Base-by-base conservation (phyloP, 768 basidiomycete species). In the Tylopilus plumbeoviolaceoides region DNA sequence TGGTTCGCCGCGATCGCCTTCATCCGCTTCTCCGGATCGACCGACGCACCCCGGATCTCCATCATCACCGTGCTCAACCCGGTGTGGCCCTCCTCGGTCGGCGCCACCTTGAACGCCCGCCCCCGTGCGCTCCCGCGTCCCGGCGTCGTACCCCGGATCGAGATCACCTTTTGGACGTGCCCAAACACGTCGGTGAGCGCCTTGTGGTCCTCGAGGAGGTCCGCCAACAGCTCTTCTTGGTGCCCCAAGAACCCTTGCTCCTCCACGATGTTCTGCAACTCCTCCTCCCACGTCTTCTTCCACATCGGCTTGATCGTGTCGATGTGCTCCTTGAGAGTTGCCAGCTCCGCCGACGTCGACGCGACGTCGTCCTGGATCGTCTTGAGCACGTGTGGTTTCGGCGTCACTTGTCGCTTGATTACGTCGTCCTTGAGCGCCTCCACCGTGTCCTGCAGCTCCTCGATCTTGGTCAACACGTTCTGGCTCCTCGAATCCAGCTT, bases 231-330 rank as follows among this genome's bases (percentile, higher is more conserved):
- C 68, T 94, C 92, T 66, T 95, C 91, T 69, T 98, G 95, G 64
- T 97, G 90, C 8, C 82, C 83, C 54, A 98, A 73, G 75, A 97
- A 89, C 60, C 94, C 90, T 67, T 99, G 95, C 69, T 99, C 95
- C 68, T 97, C 94, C 53, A 98, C 89, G 51, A 99, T 94, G 59
- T 92, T 91, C 76, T 92, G 89, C 66, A 99, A 68, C 73, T 99
- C 95, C 65, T 91, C 85, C 63, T 91, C 89, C 95, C 95, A 99
- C 18, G 94, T 98, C 79, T 95, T 93, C 77, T 95, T 91, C 95
- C 95, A 99, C 81, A 91, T 91, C 40, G 95, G 93, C 63, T 89
- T 92, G 63, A 95, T 81, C 11, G 90, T 88, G 60, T 85, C 81
- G 59, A 98, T 89, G 68, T 95, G 91, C 60, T 86, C 83, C 63